Evolutionary conservation across 768 basidiomycete species (phyloP).

Genomic region (Suillus subaureus): DNA sequence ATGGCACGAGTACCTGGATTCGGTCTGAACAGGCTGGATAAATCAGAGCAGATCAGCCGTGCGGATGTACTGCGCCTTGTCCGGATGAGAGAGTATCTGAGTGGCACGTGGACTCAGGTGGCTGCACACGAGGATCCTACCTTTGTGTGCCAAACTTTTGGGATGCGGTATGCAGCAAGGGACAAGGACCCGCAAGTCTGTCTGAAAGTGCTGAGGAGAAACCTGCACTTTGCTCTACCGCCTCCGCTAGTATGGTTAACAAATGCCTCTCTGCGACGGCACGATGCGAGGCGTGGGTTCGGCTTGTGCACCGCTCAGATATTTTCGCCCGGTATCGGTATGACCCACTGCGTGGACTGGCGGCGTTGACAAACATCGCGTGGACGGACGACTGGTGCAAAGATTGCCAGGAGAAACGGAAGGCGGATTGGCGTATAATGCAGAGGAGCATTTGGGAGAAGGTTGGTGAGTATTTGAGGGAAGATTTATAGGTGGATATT

Average conservation of each 20-base stretch:
- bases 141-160: neutral
- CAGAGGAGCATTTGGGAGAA: neutral
- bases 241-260: neutral
- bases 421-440: neutral
- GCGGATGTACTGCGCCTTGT: slow-evolving; percentile 13
- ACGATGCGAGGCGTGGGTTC: slow-evolving; percentile 1
- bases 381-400: slow-evolving; percentile 33
- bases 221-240: neutral
- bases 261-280: neutral
- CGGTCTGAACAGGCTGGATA: slow-evolving; percentile 13
- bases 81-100: slow-evolving; percentile 23
- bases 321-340: slow-evolving; percentile 31
- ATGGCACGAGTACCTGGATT: slow-evolving; percentile 27
- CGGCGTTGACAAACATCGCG: slow-evolving; percentile 27
- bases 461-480: neutral
- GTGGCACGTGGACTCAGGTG: slow-evolving; percentile 20
- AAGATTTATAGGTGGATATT: neutral
- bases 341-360: slow-evolving; percentile 39
- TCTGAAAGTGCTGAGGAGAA: neutral
- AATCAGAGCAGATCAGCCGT: neutral
- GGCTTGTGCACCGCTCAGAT: slow-evolving; percentile 19
- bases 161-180: neutral
- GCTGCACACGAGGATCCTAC: slow-evolving; percentile 7
- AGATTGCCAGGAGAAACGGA: slow-evolving; percentile 22
- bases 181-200: neutral